phyloP scores from a whole-genome alignment of 352 stramenopile species.

The Blastocystis sp. region DNA sequence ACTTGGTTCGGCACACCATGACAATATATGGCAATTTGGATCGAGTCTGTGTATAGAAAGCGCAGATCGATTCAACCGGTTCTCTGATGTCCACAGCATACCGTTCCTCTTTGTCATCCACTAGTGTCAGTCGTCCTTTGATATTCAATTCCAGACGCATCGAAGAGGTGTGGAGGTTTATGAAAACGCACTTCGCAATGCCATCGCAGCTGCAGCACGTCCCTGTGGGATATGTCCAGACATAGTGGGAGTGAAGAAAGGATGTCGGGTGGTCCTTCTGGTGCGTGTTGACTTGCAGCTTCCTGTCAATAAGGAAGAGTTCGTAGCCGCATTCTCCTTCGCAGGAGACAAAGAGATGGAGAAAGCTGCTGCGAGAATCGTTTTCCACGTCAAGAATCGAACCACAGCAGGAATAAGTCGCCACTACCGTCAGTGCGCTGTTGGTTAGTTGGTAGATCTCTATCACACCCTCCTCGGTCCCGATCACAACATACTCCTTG shows the following conservation, averaged over 20 bases:
- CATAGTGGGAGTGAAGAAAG: background rate
- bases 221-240: background rate
- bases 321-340: constrained; percentile 21
- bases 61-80: background rate
- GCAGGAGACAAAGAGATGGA: constrained; percentile 12
- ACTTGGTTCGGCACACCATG: background rate
- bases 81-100: background rate
- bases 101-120: background rate
- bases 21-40: background rate
- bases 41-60: background rate
- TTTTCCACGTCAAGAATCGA: background rate
- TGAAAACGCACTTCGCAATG: background rate
- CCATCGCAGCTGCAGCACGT: background rate
- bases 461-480: constrained; percentile 38
- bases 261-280: background rate
- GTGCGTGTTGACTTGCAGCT: background rate
- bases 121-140: background rate
- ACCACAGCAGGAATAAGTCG: background rate
- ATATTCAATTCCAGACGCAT: background rate
- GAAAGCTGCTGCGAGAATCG: background rate
- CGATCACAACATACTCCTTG: constrained; percentile 2
- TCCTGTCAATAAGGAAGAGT: background rate
- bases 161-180: background rate
- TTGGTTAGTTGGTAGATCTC: background rate
- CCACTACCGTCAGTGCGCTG: background rate